phyloP scores from a whole-genome alignment of 2,329 filamentous ascomycete species.

The Cadophora malorum region DNA sequence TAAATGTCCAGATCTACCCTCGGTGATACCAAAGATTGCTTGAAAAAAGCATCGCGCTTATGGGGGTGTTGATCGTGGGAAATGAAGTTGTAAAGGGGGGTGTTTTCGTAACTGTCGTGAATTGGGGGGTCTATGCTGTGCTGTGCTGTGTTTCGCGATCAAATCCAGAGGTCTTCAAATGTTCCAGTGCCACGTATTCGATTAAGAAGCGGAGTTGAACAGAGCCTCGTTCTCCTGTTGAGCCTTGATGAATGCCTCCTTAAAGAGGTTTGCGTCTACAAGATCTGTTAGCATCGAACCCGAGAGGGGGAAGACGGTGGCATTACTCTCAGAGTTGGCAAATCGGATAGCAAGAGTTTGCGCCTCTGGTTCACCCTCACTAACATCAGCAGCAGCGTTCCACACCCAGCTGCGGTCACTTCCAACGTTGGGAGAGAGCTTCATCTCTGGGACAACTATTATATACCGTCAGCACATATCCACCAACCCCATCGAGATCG shows the following conservation, averaged over 20 bases:
- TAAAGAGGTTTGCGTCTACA: slow-evolving; percentile 93
- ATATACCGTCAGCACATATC: slow-evolving; percentile 31
- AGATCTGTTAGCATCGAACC: slow-evolving; percentile 35
- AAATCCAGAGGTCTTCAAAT: slow-evolving; percentile 29
- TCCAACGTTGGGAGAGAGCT: slow-evolving; percentile 96
- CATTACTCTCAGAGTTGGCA: slow-evolving; percentile 94
- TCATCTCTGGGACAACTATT: slow-evolving; percentile 96
- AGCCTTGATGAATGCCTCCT: slow-evolving; percentile 95
- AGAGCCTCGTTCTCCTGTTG: slow-evolving; percentile 94
- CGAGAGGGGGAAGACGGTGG: neutral
- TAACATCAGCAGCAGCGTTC: slow-evolving; percentile 97
- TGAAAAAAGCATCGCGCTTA: slow-evolving; percentile 37
- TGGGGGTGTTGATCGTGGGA: slow-evolving; percentile 31
- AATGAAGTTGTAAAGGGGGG: slow-evolving; percentile 32
- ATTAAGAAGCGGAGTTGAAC: slow-evolving; percentile 62
- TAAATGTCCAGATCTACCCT: slow-evolving; percentile 33
- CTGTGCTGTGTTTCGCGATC: slow-evolving; percentile 34
- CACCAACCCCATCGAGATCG: neutral
- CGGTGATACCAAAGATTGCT: slow-evolving; percentile 35
- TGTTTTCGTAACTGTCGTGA: slow-evolving; percentile 41
- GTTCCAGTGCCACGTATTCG: slow-evolving; percentile 25
- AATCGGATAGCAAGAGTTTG: slow-evolving; percentile 97
- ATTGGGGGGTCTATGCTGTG: slow-evolving; percentile 34
- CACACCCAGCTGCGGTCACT: slow-evolving; percentile 99
- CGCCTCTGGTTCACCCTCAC: slow-evolving; percentile 96